Conservation (phyloP, 2,329 filamentous ascomycete species). For the Xylaria sp. region DNA sequence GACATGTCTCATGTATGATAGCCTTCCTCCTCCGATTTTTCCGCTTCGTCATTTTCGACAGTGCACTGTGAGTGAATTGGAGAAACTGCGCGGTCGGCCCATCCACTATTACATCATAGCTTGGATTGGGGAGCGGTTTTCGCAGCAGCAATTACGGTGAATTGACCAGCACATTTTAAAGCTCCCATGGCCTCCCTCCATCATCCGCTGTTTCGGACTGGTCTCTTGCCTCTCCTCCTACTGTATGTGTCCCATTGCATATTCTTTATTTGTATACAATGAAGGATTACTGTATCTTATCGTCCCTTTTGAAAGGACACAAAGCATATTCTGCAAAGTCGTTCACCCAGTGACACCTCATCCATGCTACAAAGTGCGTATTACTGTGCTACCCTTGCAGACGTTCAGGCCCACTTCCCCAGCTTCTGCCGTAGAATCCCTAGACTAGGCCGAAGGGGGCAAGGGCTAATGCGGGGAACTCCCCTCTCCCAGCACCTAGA, state of each 20-base stretch:
- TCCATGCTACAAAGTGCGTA: slow-evolving; percentile 9
- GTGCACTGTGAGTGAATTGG: slow-evolving; percentile 26
- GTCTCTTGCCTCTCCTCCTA: background rate
- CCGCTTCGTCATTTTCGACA: slow-evolving; percentile 8
- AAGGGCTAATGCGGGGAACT: slow-evolving; percentile 31
- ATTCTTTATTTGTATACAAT: background rate
- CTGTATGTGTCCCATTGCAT: background rate
- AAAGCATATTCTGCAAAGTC: slow-evolving; percentile 13
- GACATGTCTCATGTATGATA: slow-evolving; percentile 6
- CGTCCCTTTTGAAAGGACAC: background rate
- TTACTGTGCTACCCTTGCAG: slow-evolving; percentile 20
- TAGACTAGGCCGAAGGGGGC: slow-evolving; percentile 23
- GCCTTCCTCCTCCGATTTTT: slow-evolving; percentile 5
- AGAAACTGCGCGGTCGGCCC: slow-evolving; percentile 11
- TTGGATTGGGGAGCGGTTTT: background rate
- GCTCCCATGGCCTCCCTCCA: background rate
- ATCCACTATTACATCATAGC: slow-evolving; percentile 37
- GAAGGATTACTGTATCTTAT: slow-evolving; percentile 11
- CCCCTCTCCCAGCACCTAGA: slow-evolving; percentile 17
- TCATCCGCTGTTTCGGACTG: background rate
- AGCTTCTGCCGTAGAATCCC: slow-evolving; percentile 25
- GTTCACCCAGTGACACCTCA: slow-evolving; percentile 18
- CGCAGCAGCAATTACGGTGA: slow-evolving; percentile 21
- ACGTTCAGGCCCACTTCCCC: slow-evolving; percentile 36
- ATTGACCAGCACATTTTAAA: slow-evolving; percentile 15